phyloP scores from a whole-genome alignment of 495 filamentous ascomycete genomes.

The Penicillium riverlandense region DNA sequence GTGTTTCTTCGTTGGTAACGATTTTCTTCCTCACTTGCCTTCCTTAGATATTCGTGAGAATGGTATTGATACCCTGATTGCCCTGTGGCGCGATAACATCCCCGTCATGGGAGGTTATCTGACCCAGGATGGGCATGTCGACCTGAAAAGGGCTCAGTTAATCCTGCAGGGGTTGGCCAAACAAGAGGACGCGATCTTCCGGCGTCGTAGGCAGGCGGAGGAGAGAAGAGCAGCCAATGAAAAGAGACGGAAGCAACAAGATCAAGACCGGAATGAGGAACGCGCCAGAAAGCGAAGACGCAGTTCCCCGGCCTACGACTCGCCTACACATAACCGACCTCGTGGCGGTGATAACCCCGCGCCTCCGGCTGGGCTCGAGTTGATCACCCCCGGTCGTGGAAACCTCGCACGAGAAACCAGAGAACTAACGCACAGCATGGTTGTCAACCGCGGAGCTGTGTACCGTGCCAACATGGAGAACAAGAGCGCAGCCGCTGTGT shows the following conservation, averaged over 20 bases:
- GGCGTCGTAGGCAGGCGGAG: slow-evolving; percentile 71
- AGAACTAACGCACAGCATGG: slow-evolving; percentile 77
- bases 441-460: slow-evolving; percentile 69
- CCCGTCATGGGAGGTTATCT: slow-evolving; percentile 89
- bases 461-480: slow-evolving; percentile 79
- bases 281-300: slow-evolving; percentile 36
- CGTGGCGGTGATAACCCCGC: slow-evolving; percentile 30
- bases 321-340: slow-evolving; percentile 16
- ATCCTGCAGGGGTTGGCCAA: slow-evolving; percentile 87
- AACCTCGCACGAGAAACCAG: slow-evolving; percentile 54
- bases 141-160: slow-evolving; percentile 77
- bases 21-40: slow-evolving; percentile 95
- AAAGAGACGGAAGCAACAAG: slow-evolving; percentile 69
- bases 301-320: slow-evolving; percentile 40
- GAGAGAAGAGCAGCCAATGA: slow-evolving; percentile 70
- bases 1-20: slow-evolving; percentile 99
- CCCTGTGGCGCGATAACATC: slow-evolving; percentile 92
- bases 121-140: slow-evolving; percentile 88
- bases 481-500: slow-evolving; percentile 83
- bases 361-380: slow-evolving; percentile 36
- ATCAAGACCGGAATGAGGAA: slow-evolving; percentile 45
- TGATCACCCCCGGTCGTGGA: slow-evolving; percentile 53
- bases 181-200: slow-evolving; percentile 93
- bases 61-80: slow-evolving; percentile 91
- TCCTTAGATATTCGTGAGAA: slow-evolving; percentile 95